These are phyloP conservation scores for Metarhizium robertsii DNA, from an alignment of 2,329 filamentous ascomycete species.

Conservation along the genomic window DNA sequence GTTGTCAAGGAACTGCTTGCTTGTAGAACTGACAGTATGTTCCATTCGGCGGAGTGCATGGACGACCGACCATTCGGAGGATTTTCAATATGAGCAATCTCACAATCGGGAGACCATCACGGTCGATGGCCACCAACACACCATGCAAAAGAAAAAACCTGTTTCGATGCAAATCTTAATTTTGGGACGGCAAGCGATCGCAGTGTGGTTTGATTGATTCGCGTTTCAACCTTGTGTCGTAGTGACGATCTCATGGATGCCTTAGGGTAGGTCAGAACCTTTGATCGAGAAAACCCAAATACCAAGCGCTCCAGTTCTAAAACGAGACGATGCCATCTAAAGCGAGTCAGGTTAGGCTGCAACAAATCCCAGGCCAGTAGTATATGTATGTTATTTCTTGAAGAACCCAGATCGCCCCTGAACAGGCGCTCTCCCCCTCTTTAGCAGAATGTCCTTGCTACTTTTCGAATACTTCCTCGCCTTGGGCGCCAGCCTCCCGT, in stretches of 20 bases:
- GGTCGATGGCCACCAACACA: no score
- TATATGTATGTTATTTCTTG: slow-evolving; percentile 8
- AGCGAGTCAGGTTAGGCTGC: neutral
- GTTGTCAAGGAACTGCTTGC: neutral
- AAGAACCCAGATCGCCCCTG: slow-evolving; percentile 34
- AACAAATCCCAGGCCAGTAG: neutral
- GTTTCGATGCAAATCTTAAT: no score
- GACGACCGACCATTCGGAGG: neutral
- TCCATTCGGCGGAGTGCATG: neutral
- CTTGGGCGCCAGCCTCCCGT: slow-evolving; percentile 40
- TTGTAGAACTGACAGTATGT: no score
- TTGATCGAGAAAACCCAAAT: no score
- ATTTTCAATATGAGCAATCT: neutral
- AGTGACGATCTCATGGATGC: no score
- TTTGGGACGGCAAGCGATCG: no score
- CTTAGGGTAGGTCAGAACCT: no score
- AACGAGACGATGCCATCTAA: neutral
- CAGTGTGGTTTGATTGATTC: no score
- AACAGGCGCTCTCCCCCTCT: slow-evolving; percentile 31
- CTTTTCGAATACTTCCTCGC: slow-evolving; percentile 30
- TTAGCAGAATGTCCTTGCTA: slow-evolving; percentile 35
- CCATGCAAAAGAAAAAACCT: no score
- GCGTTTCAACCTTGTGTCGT: no score
- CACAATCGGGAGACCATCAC: no score
- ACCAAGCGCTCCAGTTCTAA: neutral